These are phyloP conservation scores for Priceomyces haplophilus DNA, from an alignment of 805 yeast species.

Conservation along the genomic window DNA sequence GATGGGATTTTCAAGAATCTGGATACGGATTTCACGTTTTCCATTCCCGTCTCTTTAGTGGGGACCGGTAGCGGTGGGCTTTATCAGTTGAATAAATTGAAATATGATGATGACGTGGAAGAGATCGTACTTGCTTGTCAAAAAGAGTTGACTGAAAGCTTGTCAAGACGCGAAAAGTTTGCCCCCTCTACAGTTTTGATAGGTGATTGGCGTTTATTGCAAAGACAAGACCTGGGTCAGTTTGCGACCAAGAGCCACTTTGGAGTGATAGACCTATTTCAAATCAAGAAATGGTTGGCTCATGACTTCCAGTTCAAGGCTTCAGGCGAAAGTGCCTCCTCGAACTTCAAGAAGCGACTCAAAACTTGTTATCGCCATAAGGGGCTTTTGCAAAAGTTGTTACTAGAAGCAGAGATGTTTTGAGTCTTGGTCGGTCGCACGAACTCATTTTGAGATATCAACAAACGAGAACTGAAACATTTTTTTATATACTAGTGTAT, in stretches of 20 bases:
- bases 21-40: background rate
- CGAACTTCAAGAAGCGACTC: slow-evolving; percentile 9
- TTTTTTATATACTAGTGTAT: background rate
- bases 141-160: slow-evolving; percentile 10
- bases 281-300: slow-evolving; percentile 16
- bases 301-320: slow-evolving; percentile 5
- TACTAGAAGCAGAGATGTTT: slow-evolving; percentile 9
- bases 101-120: slow-evolving; percentile 12
- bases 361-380: slow-evolving; percentile 14
- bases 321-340: background rate
- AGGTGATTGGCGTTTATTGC: slow-evolving; percentile 11
- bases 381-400: slow-evolving; percentile 11
- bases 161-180: slow-evolving; percentile 3
- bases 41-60: slow-evolving; percentile 12
- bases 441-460: slow-evolving; percentile 1
- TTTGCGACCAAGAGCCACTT: slow-evolving; percentile 8
- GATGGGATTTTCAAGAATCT: background rate
- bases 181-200: slow-evolving; percentile 7
- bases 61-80: slow-evolving; percentile 32
- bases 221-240: slow-evolving; percentile 14
- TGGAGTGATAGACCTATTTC: slow-evolving; percentile 16
- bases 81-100: slow-evolving; percentile 13
- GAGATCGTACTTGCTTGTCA: slow-evolving; percentile 13
- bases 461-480: slow-evolving; percentile 1
- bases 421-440: slow-evolving; percentile 2